phyloP scores from a whole-genome alignment of 345 rosid genomes.

The Camelina sativa region DNA sequence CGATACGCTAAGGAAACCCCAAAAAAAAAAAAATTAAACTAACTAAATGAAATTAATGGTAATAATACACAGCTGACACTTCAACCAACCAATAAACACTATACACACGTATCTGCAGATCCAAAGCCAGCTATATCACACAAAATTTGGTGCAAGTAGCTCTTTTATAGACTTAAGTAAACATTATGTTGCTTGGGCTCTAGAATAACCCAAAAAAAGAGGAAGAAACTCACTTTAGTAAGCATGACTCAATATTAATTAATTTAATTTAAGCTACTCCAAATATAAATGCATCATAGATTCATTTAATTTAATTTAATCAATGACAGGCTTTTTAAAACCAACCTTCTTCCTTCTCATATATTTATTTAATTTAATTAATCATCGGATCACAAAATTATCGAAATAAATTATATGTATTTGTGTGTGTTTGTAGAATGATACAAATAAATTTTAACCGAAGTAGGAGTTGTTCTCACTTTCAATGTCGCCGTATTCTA shows the following conservation, averaged over 20 bases:
- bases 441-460: constrained; percentile 48
- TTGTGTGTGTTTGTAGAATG: constrained; percentile 28
- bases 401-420: constrained; percentile 47
- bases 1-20: constrained; percentile 74
- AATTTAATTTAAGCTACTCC: background rate
- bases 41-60: constrained; percentile 20
- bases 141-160: constrained; percentile 30
- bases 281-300: background rate
- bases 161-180: constrained; percentile 22
- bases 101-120: constrained; percentile 18
- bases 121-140: constrained; percentile 27
- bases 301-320: background rate
- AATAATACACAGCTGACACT: constrained; percentile 48
- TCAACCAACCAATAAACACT: constrained; percentile 47
- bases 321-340: constrained; percentile 29
- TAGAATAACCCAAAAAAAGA: constrained; percentile 1
- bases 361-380: constrained; percentile 36
- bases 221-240: background rate
- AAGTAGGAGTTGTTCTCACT: constrained; percentile 75
- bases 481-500: constrained; percentile 65
- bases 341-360: constrained; percentile 42
- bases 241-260: background rate
- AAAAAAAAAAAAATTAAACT: constrained; percentile 3
- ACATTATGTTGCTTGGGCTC: constrained; percentile 31
- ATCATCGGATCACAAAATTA: constrained; percentile 33